Percentiles rank a stretch among this genome's conserved stretches.
Evolutionary conservation across 129 eudicot genomes (phyloP).

Genomic region (Kitagawia praeruptora): DNA sequence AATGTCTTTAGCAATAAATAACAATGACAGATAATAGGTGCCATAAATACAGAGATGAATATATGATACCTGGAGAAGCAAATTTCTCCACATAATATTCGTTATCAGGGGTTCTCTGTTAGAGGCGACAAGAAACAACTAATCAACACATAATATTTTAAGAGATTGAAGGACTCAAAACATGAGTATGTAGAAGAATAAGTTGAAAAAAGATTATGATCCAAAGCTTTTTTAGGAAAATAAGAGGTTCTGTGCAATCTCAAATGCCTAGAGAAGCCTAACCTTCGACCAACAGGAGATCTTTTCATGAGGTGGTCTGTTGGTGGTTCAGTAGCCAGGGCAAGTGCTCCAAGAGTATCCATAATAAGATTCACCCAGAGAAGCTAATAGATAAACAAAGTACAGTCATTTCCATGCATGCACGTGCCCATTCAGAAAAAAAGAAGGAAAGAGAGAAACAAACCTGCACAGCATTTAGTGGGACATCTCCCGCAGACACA

Average conservation of each 20-base stretch:
- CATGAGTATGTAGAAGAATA: not conserved
- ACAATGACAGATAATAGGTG: not conserved
- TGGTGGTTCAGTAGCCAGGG: constrained; percentile 34
- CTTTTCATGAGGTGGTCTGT: constrained; percentile 27
- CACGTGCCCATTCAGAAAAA: not conserved
- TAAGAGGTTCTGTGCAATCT: not conserved
- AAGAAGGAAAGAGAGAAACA: not conserved
- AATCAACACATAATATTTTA: not conserved
- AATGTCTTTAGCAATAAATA: not conserved
- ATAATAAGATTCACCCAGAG: constrained; percentile 34
- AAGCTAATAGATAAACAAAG: constrained; percentile 11
- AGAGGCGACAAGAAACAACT: not conserved
- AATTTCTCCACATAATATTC: constrained; percentile 93
- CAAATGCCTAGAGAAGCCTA: not conserved
- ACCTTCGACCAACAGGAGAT: constrained; percentile 32
- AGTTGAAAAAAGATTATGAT: not conserved
- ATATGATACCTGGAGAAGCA: constrained; percentile 61
- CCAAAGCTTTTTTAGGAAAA: not conserved
- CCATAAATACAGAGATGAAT: not conserved
- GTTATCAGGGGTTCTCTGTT: constrained; percentile 88
- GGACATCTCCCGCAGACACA: constrained; percentile 48
- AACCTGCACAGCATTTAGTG: constrained; percentile 59
- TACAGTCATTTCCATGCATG: not conserved
- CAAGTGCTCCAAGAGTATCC: constrained; percentile 37
- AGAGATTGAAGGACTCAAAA: not conserved